phyloP scores from a whole-genome alignment of 257 asterid species.

The Petrea volubilis region DNA sequence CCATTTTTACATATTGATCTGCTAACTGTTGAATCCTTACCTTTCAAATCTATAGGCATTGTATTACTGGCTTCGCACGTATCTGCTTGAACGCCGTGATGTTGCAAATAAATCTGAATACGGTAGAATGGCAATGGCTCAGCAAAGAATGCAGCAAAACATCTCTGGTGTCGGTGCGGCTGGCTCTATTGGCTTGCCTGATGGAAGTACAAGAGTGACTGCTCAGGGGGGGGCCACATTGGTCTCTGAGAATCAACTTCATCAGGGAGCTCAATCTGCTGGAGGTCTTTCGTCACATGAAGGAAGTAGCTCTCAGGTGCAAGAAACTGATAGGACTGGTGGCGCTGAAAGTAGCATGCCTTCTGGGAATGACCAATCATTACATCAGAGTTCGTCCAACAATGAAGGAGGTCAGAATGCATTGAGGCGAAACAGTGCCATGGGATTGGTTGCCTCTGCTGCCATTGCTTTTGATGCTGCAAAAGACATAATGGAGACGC shows the following conservation, averaged over 20 bases:
- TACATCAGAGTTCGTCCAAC: conserved; percentile 65
- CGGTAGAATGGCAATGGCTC: conserved; percentile 97
- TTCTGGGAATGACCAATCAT: conserved; percentile 69
- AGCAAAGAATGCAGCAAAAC: conserved; percentile 97
- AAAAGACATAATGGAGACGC: conserved; percentile 96
- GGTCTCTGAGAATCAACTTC: conserved; percentile 76
- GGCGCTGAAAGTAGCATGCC: conserved; percentile 68
- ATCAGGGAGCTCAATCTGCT: conserved; percentile 70
- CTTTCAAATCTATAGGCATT: conserved; percentile 60
- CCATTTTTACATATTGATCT: conserved; percentile 13
- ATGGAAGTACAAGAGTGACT: conserved; percentile 68
- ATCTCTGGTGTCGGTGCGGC: conserved; percentile 55
- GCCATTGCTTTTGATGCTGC: conserved; percentile 99
- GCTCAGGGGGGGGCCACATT: conserved; percentile 66
- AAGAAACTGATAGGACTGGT: conserved; percentile 77
- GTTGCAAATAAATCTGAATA: conserved; percentile 95
- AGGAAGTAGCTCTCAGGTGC: conserved; percentile 71
- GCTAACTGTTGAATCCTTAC: conserved; percentile 20
- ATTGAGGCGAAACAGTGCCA: conserved; percentile 75
- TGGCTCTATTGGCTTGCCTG: conserved; percentile 61
- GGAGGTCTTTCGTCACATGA: conserved; percentile 81
- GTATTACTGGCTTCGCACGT: conserved; percentile 98
- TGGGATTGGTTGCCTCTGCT: conserved; percentile 85
- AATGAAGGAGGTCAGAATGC: conserved; percentile 76
- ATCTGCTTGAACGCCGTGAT: conserved; percentile 97